A percentile compares a stretch with the other conserved stretches of the same genome.
phyloP scores from a whole-genome alignment of 345 rosid species.

The Rhizophora mangle region DNA sequence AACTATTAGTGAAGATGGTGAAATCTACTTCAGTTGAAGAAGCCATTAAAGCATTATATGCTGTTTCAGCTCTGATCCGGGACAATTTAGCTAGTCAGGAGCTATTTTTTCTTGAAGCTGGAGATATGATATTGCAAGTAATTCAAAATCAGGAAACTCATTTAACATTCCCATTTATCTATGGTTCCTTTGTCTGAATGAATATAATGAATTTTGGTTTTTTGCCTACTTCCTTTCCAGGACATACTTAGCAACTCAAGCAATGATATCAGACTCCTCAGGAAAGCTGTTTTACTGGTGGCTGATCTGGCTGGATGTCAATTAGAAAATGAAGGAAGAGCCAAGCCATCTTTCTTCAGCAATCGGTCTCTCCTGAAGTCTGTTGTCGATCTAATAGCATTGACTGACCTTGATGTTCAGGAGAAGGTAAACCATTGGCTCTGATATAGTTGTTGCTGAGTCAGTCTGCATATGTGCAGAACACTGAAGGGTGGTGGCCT shows the following conservation, averaged over 20 bases:
- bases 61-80: constrained; percentile 75
- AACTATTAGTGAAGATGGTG: constrained; percentile 62
- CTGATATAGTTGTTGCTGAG: neutral
- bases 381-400: constrained; percentile 58
- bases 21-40: constrained; percentile 64
- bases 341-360: constrained; percentile 49
- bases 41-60: constrained; percentile 84
- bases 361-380: constrained; percentile 64
- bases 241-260: constrained; percentile 56
- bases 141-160: constrained; percentile 10
- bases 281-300: constrained; percentile 73
- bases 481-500: neutral
- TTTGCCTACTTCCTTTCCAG: constrained; percentile 31
- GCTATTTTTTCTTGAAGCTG: constrained; percentile 68
- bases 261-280: constrained; percentile 59
- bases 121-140: constrained; percentile 88
- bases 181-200: neutral
- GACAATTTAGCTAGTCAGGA: constrained; percentile 74
- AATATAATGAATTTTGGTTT: neutral
- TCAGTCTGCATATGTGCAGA: neutral
- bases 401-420: constrained; percentile 79
- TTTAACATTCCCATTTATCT: neutral
- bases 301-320: constrained; percentile 70
- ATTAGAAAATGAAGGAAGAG: constrained; percentile 44
- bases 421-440: constrained; percentile 60